Evolutionary conservation across 331 rosid species (phyloP).

Genomic region (Rhamnella rubrinervis): DNA sequence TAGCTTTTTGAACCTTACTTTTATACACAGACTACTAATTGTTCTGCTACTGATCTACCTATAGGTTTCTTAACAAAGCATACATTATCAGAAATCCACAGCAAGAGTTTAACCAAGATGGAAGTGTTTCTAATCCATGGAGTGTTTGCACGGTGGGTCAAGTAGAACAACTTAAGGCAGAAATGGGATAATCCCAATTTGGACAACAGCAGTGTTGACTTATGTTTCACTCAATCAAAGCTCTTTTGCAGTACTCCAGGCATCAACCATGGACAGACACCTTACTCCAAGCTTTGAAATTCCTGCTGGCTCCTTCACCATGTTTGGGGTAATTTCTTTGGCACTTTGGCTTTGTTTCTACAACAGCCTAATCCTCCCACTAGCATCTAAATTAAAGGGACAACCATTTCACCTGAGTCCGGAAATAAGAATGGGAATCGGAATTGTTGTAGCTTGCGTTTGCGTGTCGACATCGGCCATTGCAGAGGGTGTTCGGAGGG

Average conservation of each 20-base stretch:
- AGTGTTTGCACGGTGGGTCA: conserved; percentile 4
- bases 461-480: neutral
- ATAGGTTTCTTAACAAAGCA: conserved; percentile 20
- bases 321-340: neutral
- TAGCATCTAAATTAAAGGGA: neutral
- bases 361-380: neutral
- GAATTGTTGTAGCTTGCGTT: neutral
- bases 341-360: neutral
- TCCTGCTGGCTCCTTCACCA: neutral
- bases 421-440: neutral
- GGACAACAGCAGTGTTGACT: conserved; percentile 1
- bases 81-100: conserved; percentile 7
- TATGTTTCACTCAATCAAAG: neutral
- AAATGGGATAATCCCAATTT: neutral
- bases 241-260: neutral
- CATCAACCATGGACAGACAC: neutral
- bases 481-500: neutral
- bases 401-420: neutral
- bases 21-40: too few relatives aligned
- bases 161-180: conserved; percentile 1
- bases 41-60: neutral
- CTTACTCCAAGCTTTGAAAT: neutral
- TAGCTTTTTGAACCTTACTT: too few relatives aligned
- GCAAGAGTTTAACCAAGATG: neutral
- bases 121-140: conserved; percentile 6